Conservation (phyloP, 345 rosid genomes). For the Laguncularia racemosa region DNA sequence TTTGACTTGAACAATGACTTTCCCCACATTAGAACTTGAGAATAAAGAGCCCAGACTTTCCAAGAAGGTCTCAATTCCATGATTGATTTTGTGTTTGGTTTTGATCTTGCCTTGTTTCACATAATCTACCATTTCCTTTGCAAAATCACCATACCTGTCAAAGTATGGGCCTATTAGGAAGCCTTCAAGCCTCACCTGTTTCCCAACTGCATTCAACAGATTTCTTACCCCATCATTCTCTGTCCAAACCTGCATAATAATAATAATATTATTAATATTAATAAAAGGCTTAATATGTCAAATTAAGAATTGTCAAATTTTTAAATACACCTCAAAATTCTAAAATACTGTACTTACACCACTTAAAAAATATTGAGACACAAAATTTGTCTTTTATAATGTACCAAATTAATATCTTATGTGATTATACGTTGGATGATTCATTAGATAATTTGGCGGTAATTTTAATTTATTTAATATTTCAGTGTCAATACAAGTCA, state of each 20-base stretch:
- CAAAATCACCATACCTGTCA: slow-evolving; percentile 22
- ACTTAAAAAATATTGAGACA: no score
- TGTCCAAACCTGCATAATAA: slow-evolving; percentile 22
- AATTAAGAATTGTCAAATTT: not conserved
- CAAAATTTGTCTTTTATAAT: no score
- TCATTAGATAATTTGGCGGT: no score
- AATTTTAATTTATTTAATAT: no score
- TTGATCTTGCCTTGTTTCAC: slow-evolving; percentile 22
- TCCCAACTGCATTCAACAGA: slow-evolving; percentile 35
- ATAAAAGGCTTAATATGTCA: not conserved
- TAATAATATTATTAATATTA: not conserved
- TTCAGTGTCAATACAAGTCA: no score
- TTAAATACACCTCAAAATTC: no score
- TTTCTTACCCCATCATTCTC: slow-evolving; percentile 39
- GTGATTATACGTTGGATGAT: no score
- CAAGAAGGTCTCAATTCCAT: slow-evolving; percentile 32
- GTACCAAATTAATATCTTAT: no score
- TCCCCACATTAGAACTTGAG: slow-evolving; percentile 30
- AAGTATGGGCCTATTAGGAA: slow-evolving; percentile 21
- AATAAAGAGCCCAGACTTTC: slow-evolving; percentile 34
- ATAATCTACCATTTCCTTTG: slow-evolving; percentile 21
- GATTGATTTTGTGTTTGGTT: slow-evolving; percentile 17
- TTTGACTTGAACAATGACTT: slow-evolving; percentile 30
- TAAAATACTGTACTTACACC: no score
- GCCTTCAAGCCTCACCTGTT: slow-evolving; percentile 45